Conservation (phyloP, 2,329 filamentous ascomycete species). For the Colletotrichum spinosum region DNA sequence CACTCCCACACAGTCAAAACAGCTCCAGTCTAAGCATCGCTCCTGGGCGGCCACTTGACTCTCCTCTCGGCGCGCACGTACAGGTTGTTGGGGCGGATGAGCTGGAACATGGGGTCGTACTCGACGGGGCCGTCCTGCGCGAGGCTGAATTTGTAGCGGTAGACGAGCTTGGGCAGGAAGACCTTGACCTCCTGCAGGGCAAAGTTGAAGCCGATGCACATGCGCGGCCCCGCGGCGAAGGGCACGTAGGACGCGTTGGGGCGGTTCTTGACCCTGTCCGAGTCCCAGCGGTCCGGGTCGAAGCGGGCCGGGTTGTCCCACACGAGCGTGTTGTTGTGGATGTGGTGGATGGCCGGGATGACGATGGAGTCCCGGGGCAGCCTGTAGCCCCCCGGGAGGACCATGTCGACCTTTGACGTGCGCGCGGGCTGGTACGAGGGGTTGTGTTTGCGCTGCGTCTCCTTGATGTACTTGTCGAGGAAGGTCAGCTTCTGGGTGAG, state of each 20-base stretch:
- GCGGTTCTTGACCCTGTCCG: slow-evolving; percentile 62
- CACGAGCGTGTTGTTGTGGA: slow-evolving; percentile 63
- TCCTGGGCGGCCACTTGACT: slow-evolving; percentile 58
- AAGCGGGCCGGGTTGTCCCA: slow-evolving; percentile 71
- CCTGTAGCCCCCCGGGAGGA: slow-evolving; percentile 70
- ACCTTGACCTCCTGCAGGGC: slow-evolving; percentile 71
- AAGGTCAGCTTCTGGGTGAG: slow-evolving; percentile 60
- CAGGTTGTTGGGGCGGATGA: slow-evolving; percentile 66
- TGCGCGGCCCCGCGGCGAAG: slow-evolving; percentile 67
- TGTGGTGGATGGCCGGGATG: slow-evolving; percentile 63
- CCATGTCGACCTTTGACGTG: slow-evolving; percentile 65
- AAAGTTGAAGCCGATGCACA: slow-evolving; percentile 75
- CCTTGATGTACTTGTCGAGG: slow-evolving; percentile 70
- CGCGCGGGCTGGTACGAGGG: slow-evolving; percentile 71
- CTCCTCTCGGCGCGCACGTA: slow-evolving; percentile 63
- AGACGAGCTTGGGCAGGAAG: slow-evolving; percentile 68
- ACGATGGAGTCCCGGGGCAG: slow-evolving; percentile 64
- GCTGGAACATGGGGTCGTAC: slow-evolving; percentile 70
- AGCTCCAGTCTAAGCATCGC: slow-evolving; percentile 4
- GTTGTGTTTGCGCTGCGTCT: slow-evolving; percentile 70
- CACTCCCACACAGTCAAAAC: background rate
- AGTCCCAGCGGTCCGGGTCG: slow-evolving; percentile 70
- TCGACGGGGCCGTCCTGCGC: slow-evolving; percentile 64
- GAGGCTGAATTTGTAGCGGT: slow-evolving; percentile 66
- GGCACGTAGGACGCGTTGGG: slow-evolving; percentile 67